Evolutionary conservation across 371 early-diverging fungal genomes (phyloP), one percentile per base, ranked within the genome.

Genomic region (Mucor circinelloides): DNA sequence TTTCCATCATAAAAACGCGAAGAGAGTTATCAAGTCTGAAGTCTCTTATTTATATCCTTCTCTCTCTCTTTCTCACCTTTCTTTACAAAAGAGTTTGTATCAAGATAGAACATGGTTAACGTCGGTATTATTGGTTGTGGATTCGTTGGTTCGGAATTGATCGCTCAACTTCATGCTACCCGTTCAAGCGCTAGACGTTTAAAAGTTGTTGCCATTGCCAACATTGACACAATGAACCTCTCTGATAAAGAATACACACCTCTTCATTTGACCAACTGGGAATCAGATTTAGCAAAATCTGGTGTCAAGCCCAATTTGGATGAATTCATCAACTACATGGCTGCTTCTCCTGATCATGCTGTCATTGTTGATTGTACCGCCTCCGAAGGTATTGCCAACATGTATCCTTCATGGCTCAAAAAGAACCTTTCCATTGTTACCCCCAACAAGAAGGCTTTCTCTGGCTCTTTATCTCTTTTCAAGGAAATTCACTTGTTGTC

Each of bases 381-480:
- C 17, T 89, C 86, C 72, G 89, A 93, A 60, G 68, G 77, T 17
- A 85, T 97, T 19, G 95, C 96, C 32, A 74, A 77, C 17, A 79
- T 79, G 64, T 98, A 98, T 77, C 94, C 95, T 28, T 50, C 72
- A n/a, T 95, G 93, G 92, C 79, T 97, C 48, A 66, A 81, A 44
- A 73, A 75, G 31, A 93, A 95, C 17, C 76, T 95, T 63, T 91
- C 93, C 66, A 79, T 98, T 32, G 96, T 97, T 55, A 97, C 99
- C 7, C 96, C 98, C 57, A 98, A 98, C 91, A 98, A 98, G 84
- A 97, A 97, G 87, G 97, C 86, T 6, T 97, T 97, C 80, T 91
- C 94, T 2, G 90, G 92, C 31, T 77, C 86, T 48, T 57, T 90
- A 30, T 63, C 69, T 15, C 77, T 94, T 28, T 97, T 87, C 82